Base-by-base conservation (phyloP, 2,329 filamentous ascomycete genomes). In the Albophoma yamanashiensis region DNA sequence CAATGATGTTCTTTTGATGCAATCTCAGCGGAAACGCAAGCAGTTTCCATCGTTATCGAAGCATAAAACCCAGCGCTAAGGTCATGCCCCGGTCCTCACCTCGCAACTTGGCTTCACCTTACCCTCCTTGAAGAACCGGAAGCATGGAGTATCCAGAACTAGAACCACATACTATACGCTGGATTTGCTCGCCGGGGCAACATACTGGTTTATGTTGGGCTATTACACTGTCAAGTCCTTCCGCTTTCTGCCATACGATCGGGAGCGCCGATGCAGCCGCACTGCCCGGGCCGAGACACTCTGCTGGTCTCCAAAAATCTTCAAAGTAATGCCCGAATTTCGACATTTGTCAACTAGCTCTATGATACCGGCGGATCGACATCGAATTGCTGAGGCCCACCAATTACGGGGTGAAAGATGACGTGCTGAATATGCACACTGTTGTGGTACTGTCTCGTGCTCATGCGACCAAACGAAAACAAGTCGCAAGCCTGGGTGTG, bases 401-500 rank as follows among this genome's bases (percentile, higher is more conserved):
- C 50, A 53, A 53, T 31, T 14, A 34, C n/a, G 20, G 50, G 11
- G 14, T 20, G 31, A 53, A 20, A 2, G 31, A 36, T n/a, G 17
- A 20, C 27, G 20, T 36, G 9, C 31, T 53, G 50, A 36, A 25
- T 22, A 53, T 53, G 50, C 50, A 53, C 55, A 39, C 27, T 58
- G 59, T 40, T 36, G 59, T 58, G 57, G 47, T 56, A 61, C 57
- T 52, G 11, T 56, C n/a, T 50, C 43, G 17, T 17, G 27, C 52
- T 15, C 27, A 58, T 47, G 40, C 38, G 36, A 55, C 36, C 25
- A 56, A 42, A 42, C 4, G 31, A 56, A 40, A n/a, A 20, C 42
- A 55, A 55, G 52, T 62, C 62, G 62, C 62, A 62, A 58, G 60
- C 59, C 60, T 55, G 61, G 66, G 63, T 55, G 61, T 60, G 64